Evolutionary conservation across 164 flowering plant species (phyloP).

Genomic region (Sextonia rubra): DNA sequence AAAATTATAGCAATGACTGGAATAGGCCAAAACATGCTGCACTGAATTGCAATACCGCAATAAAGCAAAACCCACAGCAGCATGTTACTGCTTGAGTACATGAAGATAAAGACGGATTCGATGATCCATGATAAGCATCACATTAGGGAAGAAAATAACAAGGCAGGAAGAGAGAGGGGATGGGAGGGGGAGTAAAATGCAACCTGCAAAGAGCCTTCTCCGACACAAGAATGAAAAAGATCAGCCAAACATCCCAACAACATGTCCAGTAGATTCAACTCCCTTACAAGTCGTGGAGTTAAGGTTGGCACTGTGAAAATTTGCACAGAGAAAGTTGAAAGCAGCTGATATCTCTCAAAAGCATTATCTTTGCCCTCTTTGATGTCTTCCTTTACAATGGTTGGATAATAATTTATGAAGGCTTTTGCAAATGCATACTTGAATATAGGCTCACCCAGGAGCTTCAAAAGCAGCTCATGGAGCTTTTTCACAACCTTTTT

Average conservation of each 20-base stretch:
- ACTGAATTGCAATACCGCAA: not conserved
- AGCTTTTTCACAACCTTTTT: constrained; percentile 46
- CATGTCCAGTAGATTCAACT: constrained; percentile 57
- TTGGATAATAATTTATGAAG: constrained; percentile 67
- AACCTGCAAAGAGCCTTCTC: constrained; percentile 76
- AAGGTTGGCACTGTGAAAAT: constrained; percentile 90
- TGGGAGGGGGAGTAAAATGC: not conserved
- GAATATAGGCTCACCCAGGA: constrained; percentile 82
- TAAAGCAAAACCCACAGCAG: not conserved
- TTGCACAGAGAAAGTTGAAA: constrained; percentile 80
- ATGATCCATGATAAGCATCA: not conserved
- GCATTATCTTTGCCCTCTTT: constrained; percentile 39
- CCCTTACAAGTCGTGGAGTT: constrained; percentile 80
- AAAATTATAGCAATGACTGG: no score
- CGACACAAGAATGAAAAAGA: constrained; percentile 58
- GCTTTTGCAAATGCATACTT: constrained; percentile 88
- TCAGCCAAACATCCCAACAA: constrained; percentile 70
- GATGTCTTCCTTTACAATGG: constrained; percentile 48
- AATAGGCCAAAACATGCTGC: not conserved
- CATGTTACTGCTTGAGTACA: not conserved
- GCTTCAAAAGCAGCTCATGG: constrained; percentile 77
- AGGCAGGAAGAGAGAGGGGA: not conserved
- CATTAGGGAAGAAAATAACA: no score
- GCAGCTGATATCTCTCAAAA: constrained; percentile 45
- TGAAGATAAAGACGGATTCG: not conserved